Conservation (phyloP, 768 basidiomycete species). For the Daedalea quercina region DNA sequence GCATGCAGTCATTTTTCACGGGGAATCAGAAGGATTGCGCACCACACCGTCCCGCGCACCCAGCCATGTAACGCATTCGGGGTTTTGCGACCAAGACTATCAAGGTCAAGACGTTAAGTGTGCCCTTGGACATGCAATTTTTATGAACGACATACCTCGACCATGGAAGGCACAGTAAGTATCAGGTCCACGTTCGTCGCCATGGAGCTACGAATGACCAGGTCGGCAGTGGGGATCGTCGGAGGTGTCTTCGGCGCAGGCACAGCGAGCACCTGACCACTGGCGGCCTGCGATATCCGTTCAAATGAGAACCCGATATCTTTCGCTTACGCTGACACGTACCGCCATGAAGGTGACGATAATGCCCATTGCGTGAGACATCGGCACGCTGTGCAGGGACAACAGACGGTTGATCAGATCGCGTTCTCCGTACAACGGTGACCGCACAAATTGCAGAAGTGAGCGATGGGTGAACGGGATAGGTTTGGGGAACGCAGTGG, state of each 20-base stretch:
- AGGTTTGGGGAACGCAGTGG: conserved; percentile 16
- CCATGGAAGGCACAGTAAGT: conserved; percentile 11
- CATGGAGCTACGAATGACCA: conserved; percentile 3
- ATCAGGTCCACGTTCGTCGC: conserved; percentile 9
- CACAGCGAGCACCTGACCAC: conserved; percentile 13
- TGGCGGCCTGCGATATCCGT: not conserved
- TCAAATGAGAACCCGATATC: too few relatives aligned
- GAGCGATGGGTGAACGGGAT: conserved; percentile 12
- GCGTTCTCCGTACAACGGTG: not conserved
- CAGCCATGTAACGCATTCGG: conserved; percentile 9
- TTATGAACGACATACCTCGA: conserved; percentile 9
- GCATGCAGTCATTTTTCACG: not conserved
- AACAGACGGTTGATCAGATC: conserved; percentile 2
- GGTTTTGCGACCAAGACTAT: conserved; percentile 14
- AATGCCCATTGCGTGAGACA: conserved; percentile 10
- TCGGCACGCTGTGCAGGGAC: not conserved
- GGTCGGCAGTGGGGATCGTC: conserved; percentile 13
- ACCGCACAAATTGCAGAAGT: conserved; percentile 11
- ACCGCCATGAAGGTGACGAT: not conserved
- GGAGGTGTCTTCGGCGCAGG: conserved; percentile 19
- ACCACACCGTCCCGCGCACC: conserved; percentile 13
- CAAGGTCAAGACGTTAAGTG: not conserved
- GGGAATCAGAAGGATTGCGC: not conserved
- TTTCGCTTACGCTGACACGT: too few relatives aligned
- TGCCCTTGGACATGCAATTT: too few relatives aligned